Percentiles rank a stretch among this genome's conserved stretches.
Conservation (phyloP, 1,284 basidiomycete genomes). For the Ganoderma sinense region DNA sequence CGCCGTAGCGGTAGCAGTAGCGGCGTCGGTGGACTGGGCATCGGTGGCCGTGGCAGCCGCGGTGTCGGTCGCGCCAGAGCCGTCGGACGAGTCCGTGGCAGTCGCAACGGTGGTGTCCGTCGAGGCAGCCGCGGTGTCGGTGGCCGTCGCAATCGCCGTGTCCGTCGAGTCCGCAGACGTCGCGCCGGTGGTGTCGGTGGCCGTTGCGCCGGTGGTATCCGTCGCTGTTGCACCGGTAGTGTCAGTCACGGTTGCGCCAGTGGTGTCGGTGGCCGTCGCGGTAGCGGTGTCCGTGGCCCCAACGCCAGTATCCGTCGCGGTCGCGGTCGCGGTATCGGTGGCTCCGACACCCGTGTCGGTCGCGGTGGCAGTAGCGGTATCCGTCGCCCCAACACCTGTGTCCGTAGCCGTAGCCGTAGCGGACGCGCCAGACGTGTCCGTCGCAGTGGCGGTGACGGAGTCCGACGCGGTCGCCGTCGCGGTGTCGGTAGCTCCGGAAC, state of each 20-base stretch:
- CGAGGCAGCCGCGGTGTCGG: conserved; percentile 7
- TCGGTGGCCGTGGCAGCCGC: conserved; percentile 11
- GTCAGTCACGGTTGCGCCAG: neutral
- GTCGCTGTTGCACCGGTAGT: neutral
- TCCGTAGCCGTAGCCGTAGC: conserved; percentile 17
- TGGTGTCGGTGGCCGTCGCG: neutral
- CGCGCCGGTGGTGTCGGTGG: neutral
- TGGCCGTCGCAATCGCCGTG: neutral
- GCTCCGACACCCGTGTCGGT: neutral
- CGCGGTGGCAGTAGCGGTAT: neutral
- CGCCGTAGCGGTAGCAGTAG: conserved; percentile 17
- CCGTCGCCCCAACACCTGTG: neutral
- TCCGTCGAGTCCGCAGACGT: conserved; percentile 2
- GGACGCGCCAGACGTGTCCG: no score
- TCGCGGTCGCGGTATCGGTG: conserved; percentile 3
- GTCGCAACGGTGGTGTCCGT: conserved; percentile 2
- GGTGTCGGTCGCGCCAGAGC: conserved; percentile 11
- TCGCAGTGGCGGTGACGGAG: neutral
- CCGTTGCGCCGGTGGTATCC: neutral
- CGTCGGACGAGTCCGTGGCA: conserved; percentile 1
- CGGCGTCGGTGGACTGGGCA: conserved; percentile 4
- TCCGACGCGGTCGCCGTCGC: conserved; percentile 15
- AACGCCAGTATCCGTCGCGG: conserved; percentile 4
- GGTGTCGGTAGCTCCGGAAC: neutral
- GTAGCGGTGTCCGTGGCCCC: neutral